These are phyloP conservation scores for Polysphondylium violaceum DNA, from an alignment of 78 protist genomes.

Conservation along the genomic window DNA sequence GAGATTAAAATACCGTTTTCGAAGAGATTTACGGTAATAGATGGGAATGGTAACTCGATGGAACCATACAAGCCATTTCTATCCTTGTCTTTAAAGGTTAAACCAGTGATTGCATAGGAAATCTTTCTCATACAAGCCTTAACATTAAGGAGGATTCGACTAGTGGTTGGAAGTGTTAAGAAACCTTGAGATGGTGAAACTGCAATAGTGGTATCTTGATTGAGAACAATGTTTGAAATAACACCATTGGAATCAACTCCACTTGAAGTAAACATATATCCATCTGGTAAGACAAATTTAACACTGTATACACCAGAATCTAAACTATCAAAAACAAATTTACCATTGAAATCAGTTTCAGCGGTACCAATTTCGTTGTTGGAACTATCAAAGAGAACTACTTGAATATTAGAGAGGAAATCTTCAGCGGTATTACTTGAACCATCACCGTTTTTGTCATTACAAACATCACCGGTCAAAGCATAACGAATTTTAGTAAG, in stretches of 20 bases:
- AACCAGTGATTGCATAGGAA: constrained; percentile 8
- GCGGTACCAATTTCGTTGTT: neutral
- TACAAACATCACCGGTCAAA: constrained; percentile 7
- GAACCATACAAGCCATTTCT: neutral
- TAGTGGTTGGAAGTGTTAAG: constrained; percentile 5
- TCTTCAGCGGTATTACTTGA: constrained; percentile 1
- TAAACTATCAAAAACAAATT: constrained; percentile 21
- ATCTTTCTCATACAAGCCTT: constrained; percentile 3
- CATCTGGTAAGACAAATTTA: neutral
- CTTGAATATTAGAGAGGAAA: neutral
- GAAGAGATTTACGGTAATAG: neutral
- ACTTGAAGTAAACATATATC: neutral
- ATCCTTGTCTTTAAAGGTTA: neutral
- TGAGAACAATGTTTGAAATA: neutral
- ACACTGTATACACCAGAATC: neutral
- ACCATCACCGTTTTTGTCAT: constrained; percentile 41
- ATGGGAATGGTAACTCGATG: constrained; percentile 2
- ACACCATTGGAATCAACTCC: neutral
- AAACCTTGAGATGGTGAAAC: neutral
- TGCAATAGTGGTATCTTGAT: neutral
- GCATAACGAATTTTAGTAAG: neutral
- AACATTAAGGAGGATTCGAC: neutral
- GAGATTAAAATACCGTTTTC: neutral
- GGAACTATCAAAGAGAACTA: neutral
- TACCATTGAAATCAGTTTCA: constrained; percentile 7